Conservation (phyloP, 352 stramenopile genomes). For the Phytopythium mirpurense region DNA sequence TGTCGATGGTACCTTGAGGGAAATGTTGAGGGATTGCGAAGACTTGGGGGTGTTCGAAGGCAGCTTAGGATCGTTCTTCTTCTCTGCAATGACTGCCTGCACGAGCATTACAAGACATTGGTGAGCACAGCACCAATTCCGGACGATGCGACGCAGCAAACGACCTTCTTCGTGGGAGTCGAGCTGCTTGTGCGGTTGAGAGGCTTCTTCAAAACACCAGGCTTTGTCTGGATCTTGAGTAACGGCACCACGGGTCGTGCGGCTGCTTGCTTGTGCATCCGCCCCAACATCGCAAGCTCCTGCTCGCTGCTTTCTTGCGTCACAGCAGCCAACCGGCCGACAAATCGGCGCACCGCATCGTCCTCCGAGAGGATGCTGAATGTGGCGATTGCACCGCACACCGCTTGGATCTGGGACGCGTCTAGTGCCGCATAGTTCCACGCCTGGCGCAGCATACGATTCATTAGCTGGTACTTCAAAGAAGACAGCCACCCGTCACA, state of each 20-base stretch:
- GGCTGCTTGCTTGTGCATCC: constrained; percentile 33
- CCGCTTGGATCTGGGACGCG: constrained; percentile 28
- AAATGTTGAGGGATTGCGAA: neutral
- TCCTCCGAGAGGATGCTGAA: constrained; percentile 31
- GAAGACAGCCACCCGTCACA: no score
- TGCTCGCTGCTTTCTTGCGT: constrained; percentile 34
- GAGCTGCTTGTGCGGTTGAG: constrained; percentile 9
- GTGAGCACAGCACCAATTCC: neutral
- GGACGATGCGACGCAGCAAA: neutral
- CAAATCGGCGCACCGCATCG: constrained; percentile 20
- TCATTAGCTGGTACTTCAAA: neutral
- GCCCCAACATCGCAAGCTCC: constrained; percentile 29
- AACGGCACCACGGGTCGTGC: constrained; percentile 19
- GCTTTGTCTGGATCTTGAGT: constrained; percentile 21
- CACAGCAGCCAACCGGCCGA: constrained; percentile 18
- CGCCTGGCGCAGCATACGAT: constrained; percentile 14
- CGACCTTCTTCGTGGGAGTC: constrained; percentile 1
- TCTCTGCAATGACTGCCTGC: neutral
- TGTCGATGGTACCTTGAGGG: neutral
- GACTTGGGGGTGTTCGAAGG: neutral
- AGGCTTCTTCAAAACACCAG: constrained; percentile 17
- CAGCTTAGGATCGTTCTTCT: neutral
- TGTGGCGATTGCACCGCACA: constrained; percentile 33
- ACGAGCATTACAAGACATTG: neutral
- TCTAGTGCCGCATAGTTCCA: constrained; percentile 66